Evolutionary conservation across 352 stramenopile species (phyloP).

Genomic region (Globisporangium echinulatum): DNA sequence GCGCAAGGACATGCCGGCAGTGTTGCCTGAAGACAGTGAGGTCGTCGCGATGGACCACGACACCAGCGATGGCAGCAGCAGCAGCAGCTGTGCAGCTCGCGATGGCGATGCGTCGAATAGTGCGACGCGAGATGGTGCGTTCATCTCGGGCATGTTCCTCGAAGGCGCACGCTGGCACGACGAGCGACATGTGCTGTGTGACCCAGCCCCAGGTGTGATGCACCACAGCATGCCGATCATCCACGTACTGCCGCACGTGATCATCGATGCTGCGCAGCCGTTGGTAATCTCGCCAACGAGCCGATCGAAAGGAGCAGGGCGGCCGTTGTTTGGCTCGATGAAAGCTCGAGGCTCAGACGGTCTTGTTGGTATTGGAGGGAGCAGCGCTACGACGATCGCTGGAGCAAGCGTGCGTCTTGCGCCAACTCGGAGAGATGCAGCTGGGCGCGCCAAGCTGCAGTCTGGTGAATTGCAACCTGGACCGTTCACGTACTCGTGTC

Average conservation of each 20-base stretch:
- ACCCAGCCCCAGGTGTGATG: constrained; percentile 49
- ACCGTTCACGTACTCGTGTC: constrained; percentile 69
- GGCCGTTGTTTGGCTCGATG: too few relatives aligned
- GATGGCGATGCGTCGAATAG: not conserved
- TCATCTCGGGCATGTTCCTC: constrained; percentile 54
- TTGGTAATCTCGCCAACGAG: not conserved
- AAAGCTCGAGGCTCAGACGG: too few relatives aligned
- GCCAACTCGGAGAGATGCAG: not conserved
- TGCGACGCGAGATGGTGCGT: constrained; percentile 32
- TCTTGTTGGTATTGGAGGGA: too few relatives aligned
- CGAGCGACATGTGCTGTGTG: constrained; percentile 39
- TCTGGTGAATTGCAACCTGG: not conserved
- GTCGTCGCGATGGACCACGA: constrained; percentile 5
- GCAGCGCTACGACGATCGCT: too few relatives aligned
- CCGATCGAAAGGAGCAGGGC: not conserved
- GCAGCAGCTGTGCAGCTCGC: not conserved
- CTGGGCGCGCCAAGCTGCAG: not conserved
- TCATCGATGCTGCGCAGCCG: not conserved
- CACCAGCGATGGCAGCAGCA: not conserved
- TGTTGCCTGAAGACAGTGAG: not conserved
- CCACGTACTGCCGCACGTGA: constrained; percentile 65
- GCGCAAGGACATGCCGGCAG: not conserved
- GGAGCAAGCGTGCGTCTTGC: not conserved
- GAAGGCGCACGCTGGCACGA: constrained; percentile 68
- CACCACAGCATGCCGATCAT: constrained; percentile 79